phyloP scores from a whole-genome alignment of 108 stramenopile genomes.

The Skeletonema menzelii region DNA sequence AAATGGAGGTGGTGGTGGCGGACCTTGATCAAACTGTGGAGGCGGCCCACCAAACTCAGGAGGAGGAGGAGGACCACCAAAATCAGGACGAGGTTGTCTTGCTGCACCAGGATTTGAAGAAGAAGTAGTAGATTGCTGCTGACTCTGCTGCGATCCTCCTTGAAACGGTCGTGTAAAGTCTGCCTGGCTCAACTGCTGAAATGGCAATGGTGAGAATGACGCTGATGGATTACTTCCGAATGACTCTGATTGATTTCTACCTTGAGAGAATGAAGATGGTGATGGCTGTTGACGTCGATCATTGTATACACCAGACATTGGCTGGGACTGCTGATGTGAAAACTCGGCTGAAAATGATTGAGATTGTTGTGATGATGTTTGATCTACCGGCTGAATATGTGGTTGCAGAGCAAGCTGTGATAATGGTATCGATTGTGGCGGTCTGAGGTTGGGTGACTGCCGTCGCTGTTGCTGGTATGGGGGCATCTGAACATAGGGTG shows the following conservation, averaged over 20 bases:
- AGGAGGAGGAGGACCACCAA: not conserved
- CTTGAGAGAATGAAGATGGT: not conserved
- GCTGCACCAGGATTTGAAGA: not conserved
- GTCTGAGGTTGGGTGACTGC: not conserved
- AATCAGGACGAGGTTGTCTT: not conserved
- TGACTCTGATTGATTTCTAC: not conserved
- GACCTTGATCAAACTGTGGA: not conserved
- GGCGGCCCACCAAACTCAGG: not conserved
- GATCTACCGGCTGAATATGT: not conserved
- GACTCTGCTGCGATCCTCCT: not conserved
- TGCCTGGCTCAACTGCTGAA: not conserved
- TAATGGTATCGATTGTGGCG: not conserved
- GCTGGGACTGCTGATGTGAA: not conserved
- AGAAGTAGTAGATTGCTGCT: not conserved
- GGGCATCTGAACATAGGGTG: not conserved
- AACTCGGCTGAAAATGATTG: not conserved
- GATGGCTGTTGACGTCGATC: not conserved
- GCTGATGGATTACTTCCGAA: not conserved
- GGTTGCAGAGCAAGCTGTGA: conserved; percentile 1
- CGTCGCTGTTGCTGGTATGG: not conserved
- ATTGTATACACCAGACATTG: not conserved
- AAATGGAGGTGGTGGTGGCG: not conserved
- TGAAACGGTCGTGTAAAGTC: not conserved
- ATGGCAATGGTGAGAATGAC: not conserved
- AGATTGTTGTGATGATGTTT: not conserved